Evolutionary conservation across 1,284 basidiomycete genomes (phyloP).

Genomic region (Leccinum griseonigrum): DNA sequence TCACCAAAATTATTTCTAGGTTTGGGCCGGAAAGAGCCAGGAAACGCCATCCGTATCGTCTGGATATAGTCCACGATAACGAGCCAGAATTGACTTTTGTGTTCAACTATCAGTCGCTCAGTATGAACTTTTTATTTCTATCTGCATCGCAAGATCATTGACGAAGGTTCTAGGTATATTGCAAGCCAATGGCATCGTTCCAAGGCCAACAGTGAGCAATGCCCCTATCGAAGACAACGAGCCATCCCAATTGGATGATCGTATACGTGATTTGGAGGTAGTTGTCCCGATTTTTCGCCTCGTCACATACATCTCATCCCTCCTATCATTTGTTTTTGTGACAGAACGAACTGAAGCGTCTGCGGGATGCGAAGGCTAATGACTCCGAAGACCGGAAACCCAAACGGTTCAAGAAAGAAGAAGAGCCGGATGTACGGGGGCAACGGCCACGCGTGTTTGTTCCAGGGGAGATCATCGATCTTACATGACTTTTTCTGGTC

Average conservation of each 20-base stretch:
- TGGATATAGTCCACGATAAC: neutral
- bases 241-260: constrained; percentile 1
- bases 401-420: neutral
- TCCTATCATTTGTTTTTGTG: neutral
- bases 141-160: neutral
- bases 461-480: neutral
- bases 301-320: neutral
- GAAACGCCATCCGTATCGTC: accelerated
- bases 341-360: neutral
- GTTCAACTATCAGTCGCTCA: constrained; percentile 19
- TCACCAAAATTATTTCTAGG: neutral
- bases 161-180: constrained; percentile 14
- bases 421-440: neutral
- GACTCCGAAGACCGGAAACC: neutral
- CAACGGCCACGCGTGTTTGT: neutral
- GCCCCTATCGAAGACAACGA: constrained; percentile 7
- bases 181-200: constrained; percentile 20
- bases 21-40: constrained; percentile 9
- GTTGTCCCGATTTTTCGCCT: neutral
- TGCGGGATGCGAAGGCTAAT: neutral
- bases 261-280: constrained; percentile 17
- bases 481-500: neutral
- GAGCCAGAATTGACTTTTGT: constrained; percentile 12
- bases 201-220: neutral
- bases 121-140: constrained; percentile 5